Percentiles rank a stretch among this genome's conserved stretches.
These are phyloP conservation scores for Paracoccidioides lutzii DNA, from an alignment of 2,329 filamentous ascomycete genomes.

Conservation along the genomic window DNA sequence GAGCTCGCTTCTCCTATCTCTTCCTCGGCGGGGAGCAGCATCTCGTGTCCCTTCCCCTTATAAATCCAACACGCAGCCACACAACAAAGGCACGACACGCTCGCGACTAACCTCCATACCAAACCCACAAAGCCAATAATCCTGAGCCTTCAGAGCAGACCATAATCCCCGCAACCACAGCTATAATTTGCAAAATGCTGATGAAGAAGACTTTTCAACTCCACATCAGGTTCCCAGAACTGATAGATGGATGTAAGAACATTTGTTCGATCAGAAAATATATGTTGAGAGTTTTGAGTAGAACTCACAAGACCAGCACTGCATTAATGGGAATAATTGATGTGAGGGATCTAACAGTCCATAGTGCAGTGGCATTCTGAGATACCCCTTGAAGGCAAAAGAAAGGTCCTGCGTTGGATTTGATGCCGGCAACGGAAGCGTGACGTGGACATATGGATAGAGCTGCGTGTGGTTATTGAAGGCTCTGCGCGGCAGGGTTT, in stretches of 20 bases:
- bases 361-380: conserved; percentile 58
- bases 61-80: conserved; percentile 48
- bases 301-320: conserved; percentile 56
- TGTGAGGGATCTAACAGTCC: conserved; percentile 60
- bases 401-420: conserved; percentile 37
- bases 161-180: conserved; percentile 42
- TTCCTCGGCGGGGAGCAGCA: conserved; percentile 27
- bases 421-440: conserved; percentile 36
- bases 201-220: conserved; percentile 43
- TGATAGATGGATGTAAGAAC: conserved; percentile 45
- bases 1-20: conserved; percentile 10
- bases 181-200: conserved; percentile 44
- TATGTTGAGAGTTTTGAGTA: conserved; percentile 49
- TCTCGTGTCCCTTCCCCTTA: conserved; percentile 53
- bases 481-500: conserved; percentile 34
- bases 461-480: conserved; percentile 68
- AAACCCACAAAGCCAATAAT: conserved; percentile 43
- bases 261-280: conserved; percentile 49
- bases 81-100: conserved; percentile 45
- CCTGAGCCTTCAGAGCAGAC: conserved; percentile 43
- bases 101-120: conserved; percentile 45
- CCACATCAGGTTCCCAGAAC: conserved; percentile 49
- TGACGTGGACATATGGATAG: conserved; percentile 55
- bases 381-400: conserved; percentile 52
- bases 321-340: conserved; percentile 51